Percentiles rank a stretch among this genome's conserved stretches.
phyloP scores from a whole-genome alignment of 1,139 yeast species.

The Arxiozyma heterogenica region DNA sequence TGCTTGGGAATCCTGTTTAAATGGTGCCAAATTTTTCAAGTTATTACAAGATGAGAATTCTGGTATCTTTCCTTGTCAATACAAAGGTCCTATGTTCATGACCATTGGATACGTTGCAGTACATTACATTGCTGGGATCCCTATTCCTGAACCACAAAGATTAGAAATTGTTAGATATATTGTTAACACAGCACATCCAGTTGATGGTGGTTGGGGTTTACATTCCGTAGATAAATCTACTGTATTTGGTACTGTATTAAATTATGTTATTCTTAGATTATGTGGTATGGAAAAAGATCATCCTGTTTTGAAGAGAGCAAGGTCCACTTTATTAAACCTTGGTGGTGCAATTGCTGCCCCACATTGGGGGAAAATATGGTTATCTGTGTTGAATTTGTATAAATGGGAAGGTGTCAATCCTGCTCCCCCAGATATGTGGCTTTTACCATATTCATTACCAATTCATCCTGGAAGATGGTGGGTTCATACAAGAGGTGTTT shows the following conservation, averaged over 20 bases:
- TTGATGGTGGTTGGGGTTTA: constrained; percentile 99
- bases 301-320: constrained; percentile 71
- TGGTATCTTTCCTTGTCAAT: constrained; percentile 86
- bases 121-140: constrained; percentile 57
- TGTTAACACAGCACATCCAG: constrained; percentile 87
- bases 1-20: constrained; percentile 56
- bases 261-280: constrained; percentile 69
- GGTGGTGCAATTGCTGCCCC: constrained; percentile 92
- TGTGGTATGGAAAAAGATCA: constrained; percentile 69
- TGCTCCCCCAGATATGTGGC: constrained; percentile 94
- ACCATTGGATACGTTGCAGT: constrained; percentile 79
- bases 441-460: constrained; percentile 70
- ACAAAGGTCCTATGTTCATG: constrained; percentile 97
- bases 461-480: constrained; percentile 97
- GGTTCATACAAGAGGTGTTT: constrained; percentile 96
- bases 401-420: constrained; percentile 98
- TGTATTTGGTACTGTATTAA: constrained; percentile 86
- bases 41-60: constrained; percentile 60
- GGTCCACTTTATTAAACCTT: constrained; percentile 54
- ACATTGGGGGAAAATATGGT: constrained; percentile 97
- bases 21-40: constrained; percentile 66
- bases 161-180: constrained; percentile 73
- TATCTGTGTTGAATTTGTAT: constrained; percentile 69
- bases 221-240: constrained; percentile 89
- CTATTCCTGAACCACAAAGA: constrained; percentile 57